These are phyloP conservation scores for Eutypella sp. DNA, from an alignment of 2,329 filamentous ascomycete genomes.

Conservation along the genomic window DNA sequence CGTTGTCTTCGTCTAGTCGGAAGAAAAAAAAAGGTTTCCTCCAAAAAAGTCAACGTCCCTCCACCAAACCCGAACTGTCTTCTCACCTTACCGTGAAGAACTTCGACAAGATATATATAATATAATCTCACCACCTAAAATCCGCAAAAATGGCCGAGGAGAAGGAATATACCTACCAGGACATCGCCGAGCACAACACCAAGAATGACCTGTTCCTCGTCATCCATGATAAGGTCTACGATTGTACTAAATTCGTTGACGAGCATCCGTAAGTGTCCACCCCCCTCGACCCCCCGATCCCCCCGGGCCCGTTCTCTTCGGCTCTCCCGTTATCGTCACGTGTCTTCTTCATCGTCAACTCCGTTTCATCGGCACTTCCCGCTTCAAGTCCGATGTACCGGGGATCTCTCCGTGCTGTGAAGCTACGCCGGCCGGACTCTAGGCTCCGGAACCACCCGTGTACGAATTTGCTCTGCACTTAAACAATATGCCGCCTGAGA, in stretches of 20 bases:
- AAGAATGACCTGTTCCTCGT: slow-evolving; percentile 94
- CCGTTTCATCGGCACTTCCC: too few species aligned
- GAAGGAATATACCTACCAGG: slow-evolving; percentile 66
- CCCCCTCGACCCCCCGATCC: slow-evolving; percentile 3
- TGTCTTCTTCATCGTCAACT: too few species aligned
- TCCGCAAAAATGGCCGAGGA: slow-evolving; percentile 32
- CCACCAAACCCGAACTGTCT: too few species aligned
- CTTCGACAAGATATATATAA: too few species aligned
- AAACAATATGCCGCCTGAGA: too few species aligned
- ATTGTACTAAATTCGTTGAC: slow-evolving; percentile 82
- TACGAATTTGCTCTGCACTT: too few species aligned
- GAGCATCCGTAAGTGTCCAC: slow-evolving; percentile 75
- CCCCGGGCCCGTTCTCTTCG: background rate
- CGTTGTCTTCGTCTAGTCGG: background rate
- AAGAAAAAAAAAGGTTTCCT: background rate
- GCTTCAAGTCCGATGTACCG: too few species aligned
- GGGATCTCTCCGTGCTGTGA: too few species aligned
- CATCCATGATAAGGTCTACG: slow-evolving; percentile 96
- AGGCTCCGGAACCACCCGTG: too few species aligned
- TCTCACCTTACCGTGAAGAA: too few species aligned
- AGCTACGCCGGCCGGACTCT: too few species aligned
- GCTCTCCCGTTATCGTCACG: too few species aligned
- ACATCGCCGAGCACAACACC: slow-evolving; percentile 79
- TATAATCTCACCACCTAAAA: background rate
- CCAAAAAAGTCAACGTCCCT: background rate